Conservation (phyloP, 495 filamentous ascomycete genomes). For the Lineolata rhizophorae region DNA sequence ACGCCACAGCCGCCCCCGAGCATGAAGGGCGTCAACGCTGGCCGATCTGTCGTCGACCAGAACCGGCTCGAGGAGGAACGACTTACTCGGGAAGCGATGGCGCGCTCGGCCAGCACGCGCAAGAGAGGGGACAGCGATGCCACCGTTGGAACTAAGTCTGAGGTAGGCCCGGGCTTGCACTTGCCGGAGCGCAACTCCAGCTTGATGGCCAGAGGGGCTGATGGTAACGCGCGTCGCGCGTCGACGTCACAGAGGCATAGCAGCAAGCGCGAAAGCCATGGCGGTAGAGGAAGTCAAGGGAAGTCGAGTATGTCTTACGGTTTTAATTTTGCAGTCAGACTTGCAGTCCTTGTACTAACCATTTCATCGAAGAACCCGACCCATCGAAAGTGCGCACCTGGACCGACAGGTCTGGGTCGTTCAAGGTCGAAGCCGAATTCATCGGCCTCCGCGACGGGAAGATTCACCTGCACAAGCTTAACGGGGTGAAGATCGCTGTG, state of each 20-base stretch:
- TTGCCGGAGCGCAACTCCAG: slow-evolving; percentile 49
- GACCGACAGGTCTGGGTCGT: slow-evolving; percentile 86
- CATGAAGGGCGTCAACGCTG: slow-evolving; percentile 36
- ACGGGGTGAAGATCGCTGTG: slow-evolving; percentile 95
- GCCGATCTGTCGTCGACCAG: slow-evolving; percentile 51
- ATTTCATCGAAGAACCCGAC: slow-evolving; percentile 59
- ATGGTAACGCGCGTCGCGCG: slow-evolving; percentile 31
- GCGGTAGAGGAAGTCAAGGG: slow-evolving; percentile 9
- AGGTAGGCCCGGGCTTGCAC: slow-evolving; percentile 56
- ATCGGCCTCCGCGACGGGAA: slow-evolving; percentile 85
- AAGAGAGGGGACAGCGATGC: slow-evolving; percentile 31
- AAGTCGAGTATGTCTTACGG: slow-evolving; percentile 68
- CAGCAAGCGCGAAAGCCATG: slow-evolving; percentile 40
- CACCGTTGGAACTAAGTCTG: slow-evolving; percentile 25
- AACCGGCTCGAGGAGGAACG: slow-evolving; percentile 69
- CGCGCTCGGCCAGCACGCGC: slow-evolving; percentile 31
- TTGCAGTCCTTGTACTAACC: too few relatives aligned
- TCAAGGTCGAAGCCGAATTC: slow-evolving; percentile 95
- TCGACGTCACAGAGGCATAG: slow-evolving; percentile 34
- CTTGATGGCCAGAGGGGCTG: slow-evolving; percentile 31
- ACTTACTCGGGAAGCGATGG: slow-evolving; percentile 51
- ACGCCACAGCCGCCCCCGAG: slow-evolving; percentile 21
- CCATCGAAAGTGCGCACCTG: slow-evolving; percentile 65
- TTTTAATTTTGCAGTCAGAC: too few relatives aligned
- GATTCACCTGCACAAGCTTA: slow-evolving; percentile 93